phyloP scores from a whole-genome alignment of 2,329 filamentous ascomycete genomes.

The Aureobasidium sp. region DNA sequence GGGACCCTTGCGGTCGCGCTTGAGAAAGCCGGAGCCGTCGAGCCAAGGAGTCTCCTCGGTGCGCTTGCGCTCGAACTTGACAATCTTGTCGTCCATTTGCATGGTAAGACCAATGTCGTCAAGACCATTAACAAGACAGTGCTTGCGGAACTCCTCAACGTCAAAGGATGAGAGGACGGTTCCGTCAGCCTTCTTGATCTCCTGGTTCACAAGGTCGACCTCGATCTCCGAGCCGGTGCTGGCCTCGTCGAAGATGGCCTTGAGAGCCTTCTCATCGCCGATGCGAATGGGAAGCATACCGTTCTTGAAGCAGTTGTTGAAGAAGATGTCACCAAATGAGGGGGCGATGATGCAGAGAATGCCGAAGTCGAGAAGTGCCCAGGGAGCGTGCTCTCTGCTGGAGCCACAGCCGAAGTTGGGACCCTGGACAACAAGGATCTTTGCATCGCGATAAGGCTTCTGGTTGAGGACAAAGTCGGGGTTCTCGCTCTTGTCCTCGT shows the following conservation, averaged over 20 bases:
- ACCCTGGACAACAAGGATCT: constrained; percentile 87
- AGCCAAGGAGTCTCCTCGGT: constrained; percentile 80
- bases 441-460: constrained; percentile 73
- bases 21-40: constrained; percentile 77
- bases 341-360: constrained; percentile 91
- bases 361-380: constrained; percentile 93
- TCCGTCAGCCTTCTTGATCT: constrained; percentile 69
- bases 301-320: constrained; percentile 99
- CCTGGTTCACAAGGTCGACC: constrained; percentile 79
- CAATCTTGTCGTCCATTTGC: constrained; percentile 85
- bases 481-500: constrained; percentile 64
- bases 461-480: constrained; percentile 83
- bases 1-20: constrained; percentile 47
- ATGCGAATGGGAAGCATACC: constrained; percentile 90
- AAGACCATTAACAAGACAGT: constrained; percentile 86
- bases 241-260: constrained; percentile 69
- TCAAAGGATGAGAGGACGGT: constrained; percentile 72
- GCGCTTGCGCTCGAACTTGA: constrained; percentile 70
- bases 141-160: constrained; percentile 87
- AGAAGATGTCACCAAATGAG: constrained; percentile 88
- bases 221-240: constrained; percentile 76
- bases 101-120: constrained; percentile 95
- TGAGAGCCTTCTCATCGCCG: constrained; percentile 57
- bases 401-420: constrained; percentile 93
- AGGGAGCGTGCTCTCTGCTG: constrained; percentile 90